Evolutionary conservation across 306 rosid genomes (phyloP), one percentile per base, ranked within the genome.

Genomic region (Senna tora): DNA sequence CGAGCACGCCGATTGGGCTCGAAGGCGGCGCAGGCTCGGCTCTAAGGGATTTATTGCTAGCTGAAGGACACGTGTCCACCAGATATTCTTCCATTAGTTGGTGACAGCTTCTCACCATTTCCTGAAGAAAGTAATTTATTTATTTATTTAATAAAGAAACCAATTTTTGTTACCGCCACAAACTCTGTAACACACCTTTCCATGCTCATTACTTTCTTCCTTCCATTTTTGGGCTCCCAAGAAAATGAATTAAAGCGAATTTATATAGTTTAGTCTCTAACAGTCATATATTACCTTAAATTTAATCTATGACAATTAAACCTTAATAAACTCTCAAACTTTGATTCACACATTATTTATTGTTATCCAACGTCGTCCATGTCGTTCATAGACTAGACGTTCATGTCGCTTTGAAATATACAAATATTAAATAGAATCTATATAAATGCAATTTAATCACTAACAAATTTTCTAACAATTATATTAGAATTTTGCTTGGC

Each of bases 41-140:
- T 76, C 60, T 36, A 38, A 25, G 58, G 1, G 25, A 33, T 67
- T 85, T 84, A 4, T 13, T 62, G 72, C 63, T 30, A 7, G 81
- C 56, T 22, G 75, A 19, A 2, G 69, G 80, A 81, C 96, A 89
- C 87, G 88, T 82, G 96, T 82, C 93, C 28, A 82, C 47, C 68
- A 89, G 65, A 32, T 84, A 76, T 78, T 82, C 87, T 70, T 85
- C 87, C 97, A 92, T 92, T 42, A 92, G 93, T 85, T 92, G 96
- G 69, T 81, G 91, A 87, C 97, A 92, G 91, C 90, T 78, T 82
- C 83, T 85, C 72, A 84, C 91, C 88, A 72, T 85, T 77, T 85
- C 96, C 97, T 89, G 87, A 79, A 67, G 62, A 85, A 70, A 64
- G 47, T 50, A n/a, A n/a, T n/a, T n/a, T n/a, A n/a, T 25, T 25